Conservation (phyloP, 495 filamentous ascomycete genomes). For the Neurospora pannonica region DNA sequence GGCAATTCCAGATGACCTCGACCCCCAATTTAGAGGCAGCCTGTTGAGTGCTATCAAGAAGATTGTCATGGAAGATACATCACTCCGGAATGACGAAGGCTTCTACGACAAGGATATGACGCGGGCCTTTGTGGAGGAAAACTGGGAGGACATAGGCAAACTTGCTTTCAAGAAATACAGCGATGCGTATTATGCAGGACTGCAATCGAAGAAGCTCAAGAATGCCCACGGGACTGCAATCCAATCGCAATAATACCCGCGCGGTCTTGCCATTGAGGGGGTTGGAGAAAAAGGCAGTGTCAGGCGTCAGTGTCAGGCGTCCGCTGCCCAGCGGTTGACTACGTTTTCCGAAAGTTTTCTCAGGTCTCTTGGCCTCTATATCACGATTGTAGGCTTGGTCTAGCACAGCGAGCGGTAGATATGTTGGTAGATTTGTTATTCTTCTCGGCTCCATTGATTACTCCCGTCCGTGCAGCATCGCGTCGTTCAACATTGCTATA, state of each 20-base stretch:
- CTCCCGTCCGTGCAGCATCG: background rate
- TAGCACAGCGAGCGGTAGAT: background rate
- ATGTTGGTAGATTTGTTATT: background rate
- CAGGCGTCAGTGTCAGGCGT: background rate
- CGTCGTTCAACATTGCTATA: background rate
- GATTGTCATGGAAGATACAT: conserved; percentile 26
- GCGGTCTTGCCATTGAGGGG: background rate
- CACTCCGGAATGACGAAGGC: conserved; percentile 22
- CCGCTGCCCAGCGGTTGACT: background rate
- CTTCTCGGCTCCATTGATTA: background rate
- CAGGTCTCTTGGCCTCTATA: background rate
- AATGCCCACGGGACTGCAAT: background rate
- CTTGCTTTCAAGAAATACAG: conserved; percentile 21
- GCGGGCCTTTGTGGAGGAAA: conserved; percentile 23
- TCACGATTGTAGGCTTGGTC: background rate
- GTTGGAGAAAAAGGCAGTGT: background rate
- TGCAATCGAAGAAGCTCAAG: conserved; percentile 9
- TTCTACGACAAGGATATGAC: conserved; percentile 27
- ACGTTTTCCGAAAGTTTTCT: background rate
- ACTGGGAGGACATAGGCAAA: conserved; percentile 25
- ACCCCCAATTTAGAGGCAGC: conserved; percentile 11
- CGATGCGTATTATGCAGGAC: conserved; percentile 9
- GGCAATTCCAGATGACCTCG: conserved; percentile 12
- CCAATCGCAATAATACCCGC: background rate
- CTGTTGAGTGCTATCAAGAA: conserved; percentile 23